phyloP scores from a whole-genome alignment of 148 eudicot species.

The Silene latifolia region DNA sequence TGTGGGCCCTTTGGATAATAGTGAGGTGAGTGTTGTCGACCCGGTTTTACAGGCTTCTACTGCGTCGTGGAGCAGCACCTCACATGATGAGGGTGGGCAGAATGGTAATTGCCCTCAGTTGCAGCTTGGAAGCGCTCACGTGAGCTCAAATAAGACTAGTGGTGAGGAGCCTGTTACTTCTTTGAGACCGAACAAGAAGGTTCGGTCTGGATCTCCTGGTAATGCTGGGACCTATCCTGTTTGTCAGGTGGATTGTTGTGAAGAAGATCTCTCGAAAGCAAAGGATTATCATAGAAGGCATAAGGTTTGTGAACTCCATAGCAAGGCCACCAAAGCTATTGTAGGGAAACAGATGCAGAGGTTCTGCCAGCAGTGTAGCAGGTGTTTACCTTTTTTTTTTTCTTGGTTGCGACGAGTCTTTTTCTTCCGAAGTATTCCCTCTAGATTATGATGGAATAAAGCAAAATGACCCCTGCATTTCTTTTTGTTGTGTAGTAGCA shows the following conservation, averaged over 20 bases:
- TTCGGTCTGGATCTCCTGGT: conserved; percentile 33
- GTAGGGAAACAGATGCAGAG: conserved; percentile 86
- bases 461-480: too few species aligned
- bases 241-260: conserved; percentile 83
- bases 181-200: conserved; percentile 32
- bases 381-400: conserved; percentile 32
- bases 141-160: conserved; percentile 12
- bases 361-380: conserved; percentile 93
- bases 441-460: not conserved
- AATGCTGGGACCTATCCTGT: conserved; percentile 43
- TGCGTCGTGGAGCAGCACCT: conserved; percentile 4
- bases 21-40: conserved; percentile 8
- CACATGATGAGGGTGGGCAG: not conserved
- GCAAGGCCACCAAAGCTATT: conserved; percentile 61
- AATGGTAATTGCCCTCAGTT: conserved; percentile 21
- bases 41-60: conserved; percentile 1
- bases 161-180: conserved; percentile 24
- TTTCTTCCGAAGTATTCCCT: not conserved
- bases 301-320: conserved; percentile 78
- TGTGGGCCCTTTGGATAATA: not conserved
- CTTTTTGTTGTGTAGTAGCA: not conserved
- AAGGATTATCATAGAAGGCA: conserved; percentile 88
- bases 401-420: not conserved
- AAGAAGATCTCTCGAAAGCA: conserved; percentile 62
- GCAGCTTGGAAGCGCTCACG: conserved; percentile 29